A percentile compares a stretch with the other conserved stretches of the same genome.
These are phyloP conservation scores for Gloeopeniophorella convolvens DNA, from an alignment of 768 basidiomycete species.

Conservation along the genomic window DNA sequence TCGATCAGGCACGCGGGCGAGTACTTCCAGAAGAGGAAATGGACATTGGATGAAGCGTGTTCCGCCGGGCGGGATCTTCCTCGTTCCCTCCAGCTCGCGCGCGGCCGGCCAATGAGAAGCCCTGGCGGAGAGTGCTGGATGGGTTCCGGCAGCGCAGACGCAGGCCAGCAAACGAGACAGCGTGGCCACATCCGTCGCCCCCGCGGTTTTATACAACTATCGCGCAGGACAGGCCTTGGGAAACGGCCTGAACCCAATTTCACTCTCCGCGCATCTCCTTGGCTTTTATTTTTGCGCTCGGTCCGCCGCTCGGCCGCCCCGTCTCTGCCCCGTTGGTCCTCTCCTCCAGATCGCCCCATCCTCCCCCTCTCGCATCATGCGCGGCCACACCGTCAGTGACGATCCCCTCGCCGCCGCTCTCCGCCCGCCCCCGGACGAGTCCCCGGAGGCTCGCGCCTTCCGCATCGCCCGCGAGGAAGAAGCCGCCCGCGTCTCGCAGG, in stretches of 20 bases:
- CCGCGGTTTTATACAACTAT: no score
- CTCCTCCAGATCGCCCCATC: neutral
- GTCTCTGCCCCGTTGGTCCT: neutral
- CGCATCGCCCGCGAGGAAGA: slow-evolving; percentile 58
- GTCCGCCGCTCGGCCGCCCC: neutral
- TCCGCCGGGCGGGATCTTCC: slow-evolving; percentile 7
- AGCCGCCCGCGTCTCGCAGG: slow-evolving; percentile 54
- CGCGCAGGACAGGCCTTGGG: slow-evolving; percentile 5
- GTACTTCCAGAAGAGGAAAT: neutral
- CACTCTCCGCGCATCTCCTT: slow-evolving; percentile 4
- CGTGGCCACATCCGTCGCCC: no score
- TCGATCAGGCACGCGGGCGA: slow-evolving; percentile 10
- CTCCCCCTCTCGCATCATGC: slow-evolving; percentile 6
- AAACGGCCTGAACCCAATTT: slow-evolving; percentile 4
- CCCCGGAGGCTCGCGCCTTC: slow-evolving; percentile 46
- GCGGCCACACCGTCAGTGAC: slow-evolving; percentile 26
- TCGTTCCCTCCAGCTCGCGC: no score
- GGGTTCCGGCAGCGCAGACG: no score
- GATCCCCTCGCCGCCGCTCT: slow-evolving; percentile 50
- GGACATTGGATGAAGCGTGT: neutral
- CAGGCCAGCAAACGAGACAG: no score
- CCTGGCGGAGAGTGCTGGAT: no score
- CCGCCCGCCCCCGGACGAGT: slow-evolving; percentile 61
- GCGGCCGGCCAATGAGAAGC: no score
- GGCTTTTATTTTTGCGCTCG: slow-evolving; percentile 7